Base-by-base conservation (phyloP, 257 asterid genomes). In the Pogostemon cablin region DNA sequence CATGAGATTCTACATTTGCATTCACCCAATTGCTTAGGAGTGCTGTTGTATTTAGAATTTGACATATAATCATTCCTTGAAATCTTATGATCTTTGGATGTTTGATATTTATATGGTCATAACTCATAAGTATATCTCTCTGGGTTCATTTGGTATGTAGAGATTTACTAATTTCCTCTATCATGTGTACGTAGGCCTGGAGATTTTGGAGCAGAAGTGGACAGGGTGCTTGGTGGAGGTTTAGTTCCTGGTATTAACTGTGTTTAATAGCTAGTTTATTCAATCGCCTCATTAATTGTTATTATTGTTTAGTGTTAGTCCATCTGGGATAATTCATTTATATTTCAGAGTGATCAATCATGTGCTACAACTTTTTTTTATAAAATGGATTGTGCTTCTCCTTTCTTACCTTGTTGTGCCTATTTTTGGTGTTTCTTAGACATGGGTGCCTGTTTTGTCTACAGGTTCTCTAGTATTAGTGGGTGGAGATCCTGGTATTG, bases 401-500 rank as follows among this genome's bases (percentile, higher is more conserved):
- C 20, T 20, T 12, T 39, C 59, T 38, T 39, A 46, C 9, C 10
- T 8, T 67, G 8, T 17, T 34, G 12, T 4, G 17, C n/a, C 5
- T 4, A 72, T 37, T 44, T 43, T 60, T 62, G 59, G 38, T 63
- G 42, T 65, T 6, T 67, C 32, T 74, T 50, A 20, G 42, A 7
- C 9, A 52, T 17, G 65, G 41, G 46, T 59, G 40, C 34, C 48
- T 67, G 17, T 40, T 73, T 58, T 44, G 3, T 44, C 66, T 71
- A 44, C 81, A 95, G 98, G 99, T 64, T 95, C 96, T 77, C 83
- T 95, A 75, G 89, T 91, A 62, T 84, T 95, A 79, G 89, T 95
- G 68, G 98, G 96, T 35, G 98, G 99, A 62, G 99, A 95, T 83
- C 99, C 99, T 35, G 99, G 99, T 71, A 88, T 95, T 53, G 99